Evolutionary conservation across 768 basidiomycete species (phyloP).

Genomic region (Podaxis sp.): DNA sequence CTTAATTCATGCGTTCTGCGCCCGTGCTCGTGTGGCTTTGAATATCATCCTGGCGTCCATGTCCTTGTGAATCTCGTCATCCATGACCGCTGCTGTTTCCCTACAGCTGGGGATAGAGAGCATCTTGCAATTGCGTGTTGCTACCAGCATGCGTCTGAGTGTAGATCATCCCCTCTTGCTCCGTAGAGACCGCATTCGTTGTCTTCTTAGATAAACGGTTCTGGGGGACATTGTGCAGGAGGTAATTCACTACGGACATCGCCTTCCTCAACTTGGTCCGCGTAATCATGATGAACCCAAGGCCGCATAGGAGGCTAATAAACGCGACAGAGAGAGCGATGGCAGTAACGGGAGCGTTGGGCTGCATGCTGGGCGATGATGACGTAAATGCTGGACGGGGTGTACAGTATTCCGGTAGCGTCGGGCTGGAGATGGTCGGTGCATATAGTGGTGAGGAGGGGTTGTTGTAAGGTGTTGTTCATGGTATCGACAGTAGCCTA

Average conservation of each 20-base stretch:
- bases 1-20: constrained; percentile 51
- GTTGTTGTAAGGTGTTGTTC: not conserved
- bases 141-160: not conserved
- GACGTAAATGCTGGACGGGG: not conserved
- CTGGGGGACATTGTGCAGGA: not conserved
- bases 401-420: not conserved
- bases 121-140: not conserved
- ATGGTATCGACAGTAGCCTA: not conserved
- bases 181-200: not conserved
- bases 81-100: constrained; percentile 7
- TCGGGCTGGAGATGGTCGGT: not conserved
- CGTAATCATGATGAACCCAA: constrained; percentile 6
- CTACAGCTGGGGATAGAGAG: not conserved
- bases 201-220: not conserved
- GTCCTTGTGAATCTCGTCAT: constrained; percentile 23
- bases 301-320: constrained; percentile 14
- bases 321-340: constrained; percentile 10
- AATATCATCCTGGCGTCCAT: constrained; percentile 26
- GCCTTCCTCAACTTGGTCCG: constrained; percentile 1
- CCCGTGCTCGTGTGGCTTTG: constrained; percentile 46
- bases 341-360: constrained; percentile 8
- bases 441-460: constrained; percentile 8
- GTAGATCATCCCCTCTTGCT: not conserved
- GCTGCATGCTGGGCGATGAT: not conserved
- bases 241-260: not conserved